Conservation (phyloP, 495 filamentous ascomycete genomes). For the Trichocladium antarcticum region DNA sequence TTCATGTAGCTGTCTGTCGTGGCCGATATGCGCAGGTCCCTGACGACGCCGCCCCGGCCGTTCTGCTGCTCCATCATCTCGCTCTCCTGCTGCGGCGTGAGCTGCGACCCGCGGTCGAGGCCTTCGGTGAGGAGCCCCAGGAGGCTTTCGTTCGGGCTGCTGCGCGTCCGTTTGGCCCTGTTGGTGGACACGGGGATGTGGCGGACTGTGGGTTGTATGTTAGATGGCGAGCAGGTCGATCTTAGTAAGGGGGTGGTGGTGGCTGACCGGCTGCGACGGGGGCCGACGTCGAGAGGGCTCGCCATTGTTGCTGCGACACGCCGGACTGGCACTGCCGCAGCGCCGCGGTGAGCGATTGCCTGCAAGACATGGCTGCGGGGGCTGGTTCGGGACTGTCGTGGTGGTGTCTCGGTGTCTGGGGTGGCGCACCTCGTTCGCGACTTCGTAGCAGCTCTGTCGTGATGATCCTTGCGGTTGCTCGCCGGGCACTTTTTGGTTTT, state of each 20-base stretch:
- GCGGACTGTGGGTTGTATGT: constrained; percentile 6
- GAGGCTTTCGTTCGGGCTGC: constrained; percentile 1
- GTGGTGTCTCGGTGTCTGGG: no score
- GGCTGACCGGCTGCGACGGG: constrained; percentile 6
- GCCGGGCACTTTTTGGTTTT: constrained; percentile 1
- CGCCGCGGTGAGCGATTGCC: constrained; percentile 11
- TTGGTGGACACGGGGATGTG: constrained; percentile 15
- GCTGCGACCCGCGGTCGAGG: neutral
- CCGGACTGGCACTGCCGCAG: constrained; percentile 5
- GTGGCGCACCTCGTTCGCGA: neutral
- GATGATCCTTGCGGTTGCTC: no score
- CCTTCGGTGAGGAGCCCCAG: neutral
- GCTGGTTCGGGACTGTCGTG: neutral
- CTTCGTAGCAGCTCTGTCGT: neutral
- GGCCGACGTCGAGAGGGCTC: constrained; percentile 10
- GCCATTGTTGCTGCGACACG: constrained; percentile 1
- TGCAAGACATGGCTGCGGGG: constrained; percentile 8
- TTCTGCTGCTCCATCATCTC: constrained; percentile 5
- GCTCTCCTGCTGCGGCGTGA: neutral
- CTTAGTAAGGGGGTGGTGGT: neutral
- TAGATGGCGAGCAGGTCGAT: neutral
- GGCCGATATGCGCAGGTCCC: constrained; percentile 7
- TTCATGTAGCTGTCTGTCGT: constrained; percentile 27
- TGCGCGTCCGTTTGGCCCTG: constrained; percentile 9
- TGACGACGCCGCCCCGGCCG: neutral